Conservation (phyloP, 202 grass and related monocot genomes). For the Carex sylvatica region DNA sequence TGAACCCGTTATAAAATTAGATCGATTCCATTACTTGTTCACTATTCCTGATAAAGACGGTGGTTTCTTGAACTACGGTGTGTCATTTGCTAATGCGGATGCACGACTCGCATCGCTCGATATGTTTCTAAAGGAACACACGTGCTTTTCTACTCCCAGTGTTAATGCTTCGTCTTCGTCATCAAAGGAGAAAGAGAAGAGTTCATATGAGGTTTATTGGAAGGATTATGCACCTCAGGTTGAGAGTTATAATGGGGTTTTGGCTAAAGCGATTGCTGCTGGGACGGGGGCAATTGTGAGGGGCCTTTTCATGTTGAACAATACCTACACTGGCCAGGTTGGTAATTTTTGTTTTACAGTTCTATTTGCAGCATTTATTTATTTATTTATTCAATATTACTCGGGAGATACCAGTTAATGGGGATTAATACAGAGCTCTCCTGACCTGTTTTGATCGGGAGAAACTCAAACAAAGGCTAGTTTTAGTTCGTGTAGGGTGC, state of each 20-base stretch:
- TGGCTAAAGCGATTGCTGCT: constrained; percentile 67
- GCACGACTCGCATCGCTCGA: constrained; percentile 63
- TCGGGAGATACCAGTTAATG: neutral
- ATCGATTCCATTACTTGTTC: constrained; percentile 78
- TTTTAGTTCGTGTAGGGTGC: neutral
- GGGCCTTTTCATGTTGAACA: constrained; percentile 89
- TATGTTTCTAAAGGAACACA: constrained; percentile 50
- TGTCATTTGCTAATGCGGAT: constrained; percentile 50
- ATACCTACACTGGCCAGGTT: constrained; percentile 71
- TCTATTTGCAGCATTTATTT: neutral
- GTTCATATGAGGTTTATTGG: constrained; percentile 60
- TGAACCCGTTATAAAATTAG: constrained; percentile 82
- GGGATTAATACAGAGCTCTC: neutral
- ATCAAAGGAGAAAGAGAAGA: constrained; percentile 8
- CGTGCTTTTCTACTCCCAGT: constrained; percentile 59
- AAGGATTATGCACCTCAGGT: constrained; percentile 65
- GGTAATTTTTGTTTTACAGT: constrained; percentile 6
- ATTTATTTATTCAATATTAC: neutral
- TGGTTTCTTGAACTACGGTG: constrained; percentile 82
- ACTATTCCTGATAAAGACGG: constrained; percentile 68
- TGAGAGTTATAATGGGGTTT: constrained; percentile 61
- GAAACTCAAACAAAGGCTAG: neutral
- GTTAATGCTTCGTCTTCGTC: neutral
- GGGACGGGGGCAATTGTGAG: constrained; percentile 80
- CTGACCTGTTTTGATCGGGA: neutral